phyloP scores from a whole-genome alignment of 441 rosid species.

The Brassica balearica region DNA sequence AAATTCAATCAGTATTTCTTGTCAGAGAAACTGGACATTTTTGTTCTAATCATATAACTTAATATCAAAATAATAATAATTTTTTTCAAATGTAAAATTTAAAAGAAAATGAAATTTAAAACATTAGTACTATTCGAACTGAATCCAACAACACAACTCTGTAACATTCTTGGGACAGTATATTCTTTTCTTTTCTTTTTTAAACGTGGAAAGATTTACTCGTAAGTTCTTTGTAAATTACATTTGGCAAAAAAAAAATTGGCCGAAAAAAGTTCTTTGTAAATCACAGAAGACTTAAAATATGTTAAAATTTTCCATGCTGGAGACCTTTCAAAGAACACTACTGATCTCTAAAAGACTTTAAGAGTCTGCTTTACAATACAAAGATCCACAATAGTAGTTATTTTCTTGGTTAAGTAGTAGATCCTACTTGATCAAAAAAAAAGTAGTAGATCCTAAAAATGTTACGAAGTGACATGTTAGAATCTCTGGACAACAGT shows the following conservation, averaged over 20 bases:
- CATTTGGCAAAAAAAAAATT: no score
- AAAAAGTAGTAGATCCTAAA: neutral
- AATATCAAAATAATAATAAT: neutral
- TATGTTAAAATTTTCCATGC: neutral
- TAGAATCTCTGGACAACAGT: conserved; percentile 13
- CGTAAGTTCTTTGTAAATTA: no score
- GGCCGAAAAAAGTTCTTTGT: no score
- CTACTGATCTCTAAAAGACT: no score
- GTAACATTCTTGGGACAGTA: neutral
- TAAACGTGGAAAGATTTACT: no score
- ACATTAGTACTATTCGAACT: neutral
- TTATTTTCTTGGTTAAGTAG: neutral
- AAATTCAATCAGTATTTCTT: neutral
- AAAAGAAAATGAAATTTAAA: no score
- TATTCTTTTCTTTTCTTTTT: no score
- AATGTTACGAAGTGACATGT: conserved; percentile 18
- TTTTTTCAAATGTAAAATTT: neutral
- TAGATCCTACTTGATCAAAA: neutral
- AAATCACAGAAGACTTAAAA: no score
- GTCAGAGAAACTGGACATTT: neutral
- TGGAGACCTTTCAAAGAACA: neutral
- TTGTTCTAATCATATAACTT: conserved; percentile 20
- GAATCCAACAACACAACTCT: neutral
- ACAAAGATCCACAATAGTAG: neutral
- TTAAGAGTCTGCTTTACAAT: no score